Base-by-base conservation (phyloP, 1,139 yeast species). In the Scheffersomyces stambukii region DNA sequence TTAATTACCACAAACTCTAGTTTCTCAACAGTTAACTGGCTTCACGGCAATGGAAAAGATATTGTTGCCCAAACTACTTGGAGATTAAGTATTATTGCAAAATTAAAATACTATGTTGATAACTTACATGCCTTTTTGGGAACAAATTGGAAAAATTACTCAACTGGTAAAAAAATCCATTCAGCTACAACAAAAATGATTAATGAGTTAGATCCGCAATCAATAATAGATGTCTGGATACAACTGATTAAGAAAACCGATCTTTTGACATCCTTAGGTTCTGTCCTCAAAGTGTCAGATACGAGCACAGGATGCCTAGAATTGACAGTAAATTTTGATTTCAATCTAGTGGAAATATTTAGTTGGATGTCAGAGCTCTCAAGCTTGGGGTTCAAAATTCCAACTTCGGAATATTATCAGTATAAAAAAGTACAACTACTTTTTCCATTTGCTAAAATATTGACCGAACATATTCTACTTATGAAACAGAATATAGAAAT, bases 101-200 rank as follows among this genome's bases (percentile, higher is more conserved):
- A 53, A 31, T 28, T 52, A 9, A 29, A 39, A 13, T 54, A 46
- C 30, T 60, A 56, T 33, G 29, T 42, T 12, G 24, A 19, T 0
- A 42, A 40, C 21, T 38, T 62, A 8, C 35, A 40, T 5, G 35
- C 28, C n/a, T 32, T 64, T 2, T 62, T 89, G 8, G 95, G 96
- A 0, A 47, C 61, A 9, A 81, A 79, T 17, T 89, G 96, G 96
- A 63, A 60, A 28, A 66, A 74, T 24, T 84, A 80, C 42, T 77
- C 89, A 0, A 79, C 81, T 28, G 96, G 96, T 0, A 71, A 67
- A 30, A 74, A 70, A 38, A 70, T 89, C 2, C 62, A 68, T 10
- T 51, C 64, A 2, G 84, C 77, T 35, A 64, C 77, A 10, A 45
- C 50, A 1, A 54, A 60, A 1, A 60, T 82, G 25, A 46, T 64